Conservation (phyloP, 2,329 filamentous ascomycete genomes). For the Fusarium robinianum region DNA sequence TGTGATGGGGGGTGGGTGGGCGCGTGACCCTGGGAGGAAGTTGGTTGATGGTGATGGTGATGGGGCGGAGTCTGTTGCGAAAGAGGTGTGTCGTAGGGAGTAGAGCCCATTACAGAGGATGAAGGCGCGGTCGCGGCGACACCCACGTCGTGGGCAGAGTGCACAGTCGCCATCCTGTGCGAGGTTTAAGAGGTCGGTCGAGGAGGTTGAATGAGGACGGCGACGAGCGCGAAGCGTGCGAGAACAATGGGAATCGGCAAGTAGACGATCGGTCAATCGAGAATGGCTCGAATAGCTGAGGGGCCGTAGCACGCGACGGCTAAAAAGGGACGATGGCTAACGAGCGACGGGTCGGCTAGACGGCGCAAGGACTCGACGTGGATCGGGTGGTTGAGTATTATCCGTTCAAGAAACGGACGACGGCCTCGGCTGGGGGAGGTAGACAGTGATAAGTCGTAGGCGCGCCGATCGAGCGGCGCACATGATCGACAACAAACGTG, state of each 20-base stretch:
- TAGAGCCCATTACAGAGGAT: conserved; percentile 24
- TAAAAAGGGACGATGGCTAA: conserved; percentile 12
- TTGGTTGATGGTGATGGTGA: conserved; percentile 36
- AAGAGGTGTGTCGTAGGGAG: conserved; percentile 32
- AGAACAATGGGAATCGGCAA: conserved; percentile 5
- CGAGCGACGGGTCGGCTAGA: conserved; percentile 13
- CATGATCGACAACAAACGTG: conserved; percentile 31
- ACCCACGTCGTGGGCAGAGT: conserved; percentile 33
- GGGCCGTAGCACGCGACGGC: conserved; percentile 8
- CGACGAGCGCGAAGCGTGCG: conserved; percentile 7
- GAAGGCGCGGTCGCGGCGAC: conserved; percentile 21
- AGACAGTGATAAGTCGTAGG: conserved; percentile 33
- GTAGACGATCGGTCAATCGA: conserved; percentile 10
- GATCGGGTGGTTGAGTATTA: conserved; percentile 14
- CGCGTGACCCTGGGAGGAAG: conserved; percentile 30
- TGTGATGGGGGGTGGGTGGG: conserved; percentile 26
- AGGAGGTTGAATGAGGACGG: conserved; percentile 5
- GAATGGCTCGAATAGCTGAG: conserved; percentile 6
- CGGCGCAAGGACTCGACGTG: conserved; percentile 10
- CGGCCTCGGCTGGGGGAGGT: conserved; percentile 27
- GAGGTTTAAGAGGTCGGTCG: conserved; percentile 14
- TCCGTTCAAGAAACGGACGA: conserved; percentile 28
- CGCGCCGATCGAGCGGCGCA: conserved; percentile 33
- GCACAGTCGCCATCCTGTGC: conserved; percentile 31
- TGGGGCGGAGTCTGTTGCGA: conserved; percentile 38